These are phyloP conservation scores for Vicia villosa DNA, from an alignment of 306 rosid species.

Conservation along the genomic window DNA sequence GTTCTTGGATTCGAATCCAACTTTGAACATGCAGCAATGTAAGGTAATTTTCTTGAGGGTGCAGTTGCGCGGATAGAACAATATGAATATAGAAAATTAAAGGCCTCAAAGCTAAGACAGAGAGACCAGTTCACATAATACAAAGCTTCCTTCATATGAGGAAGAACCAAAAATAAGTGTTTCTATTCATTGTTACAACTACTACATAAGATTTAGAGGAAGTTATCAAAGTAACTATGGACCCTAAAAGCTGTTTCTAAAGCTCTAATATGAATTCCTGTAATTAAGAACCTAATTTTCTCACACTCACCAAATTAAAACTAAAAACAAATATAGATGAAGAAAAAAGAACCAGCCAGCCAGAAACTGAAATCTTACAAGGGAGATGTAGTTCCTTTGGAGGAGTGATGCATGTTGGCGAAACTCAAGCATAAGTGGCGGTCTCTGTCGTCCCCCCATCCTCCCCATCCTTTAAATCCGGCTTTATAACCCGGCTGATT, in stretches of 20 bases:
- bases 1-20: no score
- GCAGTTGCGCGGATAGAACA: no score
- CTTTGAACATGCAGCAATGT: no score
- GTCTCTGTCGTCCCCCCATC: slow-evolving; percentile 95
- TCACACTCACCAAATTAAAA: slow-evolving; percentile 17
- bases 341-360: not conserved
- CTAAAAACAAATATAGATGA: slow-evolving; percentile 13
- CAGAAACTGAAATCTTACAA: slow-evolving; percentile 39
- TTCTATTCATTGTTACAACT: slow-evolving; percentile 41
- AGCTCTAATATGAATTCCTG: slow-evolving; percentile 36
- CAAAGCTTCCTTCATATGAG: slow-evolving; percentile 16
- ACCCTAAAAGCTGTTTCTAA: slow-evolving; percentile 28
- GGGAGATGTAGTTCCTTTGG: slow-evolving; percentile 34
- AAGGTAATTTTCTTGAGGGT: no score
- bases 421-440: slow-evolving; percentile 75
- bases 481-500: slow-evolving; percentile 88
- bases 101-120: no score
- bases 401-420: slow-evolving; percentile 66
- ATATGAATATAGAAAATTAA: not conserved
- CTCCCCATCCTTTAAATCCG: slow-evolving; percentile 98
- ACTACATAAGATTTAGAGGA: slow-evolving; percentile 4
- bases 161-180: slow-evolving; percentile 22
- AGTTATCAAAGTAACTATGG: slow-evolving; percentile 28
- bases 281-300: slow-evolving; percentile 33
- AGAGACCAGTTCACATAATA: not conserved